Evolutionary conservation across 257 asterid species (phyloP).

Genomic region (Jasminum sambac): DNA sequence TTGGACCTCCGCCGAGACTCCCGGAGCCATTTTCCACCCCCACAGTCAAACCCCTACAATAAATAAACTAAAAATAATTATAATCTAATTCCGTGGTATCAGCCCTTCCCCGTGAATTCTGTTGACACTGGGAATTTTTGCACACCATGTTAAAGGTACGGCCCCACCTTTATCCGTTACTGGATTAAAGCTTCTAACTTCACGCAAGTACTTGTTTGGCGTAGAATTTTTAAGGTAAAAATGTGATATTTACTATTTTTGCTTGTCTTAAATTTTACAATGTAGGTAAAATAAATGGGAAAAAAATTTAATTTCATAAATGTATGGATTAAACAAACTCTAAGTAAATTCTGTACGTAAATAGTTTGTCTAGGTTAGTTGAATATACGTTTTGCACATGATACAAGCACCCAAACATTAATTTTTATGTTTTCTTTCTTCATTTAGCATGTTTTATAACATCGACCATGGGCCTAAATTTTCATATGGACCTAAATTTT

Average conservation of each 20-base stretch:
- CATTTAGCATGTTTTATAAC: neutral
- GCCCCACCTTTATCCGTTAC: constrained; percentile 26
- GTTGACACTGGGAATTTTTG: constrained; percentile 49
- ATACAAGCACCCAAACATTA: neutral
- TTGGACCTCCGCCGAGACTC: constrained; percentile 69
- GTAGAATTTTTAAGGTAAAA: too few species aligned
- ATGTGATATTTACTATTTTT: too few species aligned
- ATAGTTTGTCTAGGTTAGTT: too few species aligned
- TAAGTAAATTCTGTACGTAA: too few species aligned
- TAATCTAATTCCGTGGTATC: constrained; percentile 44
- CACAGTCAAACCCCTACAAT: neutral
- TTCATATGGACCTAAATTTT: too few species aligned
- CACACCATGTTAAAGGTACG: constrained; percentile 34
- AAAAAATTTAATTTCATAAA: too few species aligned
- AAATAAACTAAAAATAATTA: neutral
- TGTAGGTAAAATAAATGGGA: too few species aligned
- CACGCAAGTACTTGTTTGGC: neutral
- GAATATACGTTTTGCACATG: neutral
- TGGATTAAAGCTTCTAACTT: neutral
- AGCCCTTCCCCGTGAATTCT: constrained; percentile 48
- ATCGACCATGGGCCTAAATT: too few species aligned
- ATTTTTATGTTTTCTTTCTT: neutral
- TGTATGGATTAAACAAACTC: too few species aligned
- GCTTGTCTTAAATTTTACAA: too few species aligned
- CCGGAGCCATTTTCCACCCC: constrained; percentile 46